Conservation (phyloP, 2,329 filamentous ascomycete species). For the Ilyonectria robusta region DNA sequence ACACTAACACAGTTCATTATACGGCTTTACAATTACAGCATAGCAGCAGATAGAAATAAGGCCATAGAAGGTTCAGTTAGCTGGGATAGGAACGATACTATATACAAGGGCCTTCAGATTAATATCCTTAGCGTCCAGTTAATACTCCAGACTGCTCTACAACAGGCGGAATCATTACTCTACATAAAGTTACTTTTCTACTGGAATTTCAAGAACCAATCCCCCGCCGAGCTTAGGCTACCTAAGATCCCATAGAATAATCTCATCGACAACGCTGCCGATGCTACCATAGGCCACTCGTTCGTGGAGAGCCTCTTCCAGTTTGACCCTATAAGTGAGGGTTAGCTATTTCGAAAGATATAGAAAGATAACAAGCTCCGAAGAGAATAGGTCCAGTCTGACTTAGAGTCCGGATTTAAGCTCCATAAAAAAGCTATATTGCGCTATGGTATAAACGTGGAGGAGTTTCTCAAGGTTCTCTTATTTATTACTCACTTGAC, state of each 20-base stretch:
- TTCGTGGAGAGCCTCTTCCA: not conserved
- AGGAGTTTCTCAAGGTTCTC: not conserved
- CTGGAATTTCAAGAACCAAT: not conserved
- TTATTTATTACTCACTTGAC: not conserved
- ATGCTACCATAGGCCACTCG: not conserved
- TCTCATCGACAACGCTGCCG: constrained; percentile 1
- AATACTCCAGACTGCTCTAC: constrained; percentile 2
- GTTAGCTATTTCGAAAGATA: not conserved
- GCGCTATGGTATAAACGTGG: not conserved
- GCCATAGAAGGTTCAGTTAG: constrained; percentile 3
- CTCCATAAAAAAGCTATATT: not conserved
- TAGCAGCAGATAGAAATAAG: constrained; percentile 2
- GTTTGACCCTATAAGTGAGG: not conserved
- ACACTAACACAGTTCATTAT: constrained; percentile 14
- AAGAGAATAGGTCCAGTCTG: not conserved
- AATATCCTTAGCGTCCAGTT: constrained; percentile 5
- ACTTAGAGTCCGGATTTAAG: not conserved
- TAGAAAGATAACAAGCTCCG: not conserved
- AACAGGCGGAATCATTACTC: not conserved
- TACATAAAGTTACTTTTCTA: constrained; percentile 17
- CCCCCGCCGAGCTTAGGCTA: not conserved
- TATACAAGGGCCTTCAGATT: constrained; percentile 11
- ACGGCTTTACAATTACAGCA: constrained; percentile 7
- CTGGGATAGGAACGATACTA: constrained; percentile 8
- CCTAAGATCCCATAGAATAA: not conserved